Conservation (phyloP, 1,284 basidiomycete species). For the Papiliotrema terrestris region DNA sequence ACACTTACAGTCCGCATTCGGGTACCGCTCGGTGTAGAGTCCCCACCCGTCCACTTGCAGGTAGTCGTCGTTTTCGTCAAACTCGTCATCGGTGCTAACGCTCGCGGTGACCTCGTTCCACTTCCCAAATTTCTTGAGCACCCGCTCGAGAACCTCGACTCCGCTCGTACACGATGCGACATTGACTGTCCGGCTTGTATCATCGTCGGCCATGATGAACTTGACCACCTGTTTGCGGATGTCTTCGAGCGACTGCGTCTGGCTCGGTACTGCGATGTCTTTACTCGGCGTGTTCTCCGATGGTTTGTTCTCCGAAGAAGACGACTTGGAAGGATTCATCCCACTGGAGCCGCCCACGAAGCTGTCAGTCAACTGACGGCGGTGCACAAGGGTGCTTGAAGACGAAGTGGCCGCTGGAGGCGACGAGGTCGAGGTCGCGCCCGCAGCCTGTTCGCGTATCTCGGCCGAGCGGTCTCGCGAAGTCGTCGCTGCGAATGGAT, state of each 20-base stretch:
- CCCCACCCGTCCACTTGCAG: conserved; percentile 84
- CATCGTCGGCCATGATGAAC: conserved; percentile 74
- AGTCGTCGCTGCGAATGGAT: conserved; percentile 36
- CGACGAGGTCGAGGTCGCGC: not conserved
- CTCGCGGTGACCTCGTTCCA: conserved; percentile 48
- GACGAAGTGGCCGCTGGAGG: not conserved
- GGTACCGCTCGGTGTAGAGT: conserved; percentile 65
- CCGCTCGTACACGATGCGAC: conserved; percentile 73
- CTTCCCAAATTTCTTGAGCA: conserved; percentile 82
- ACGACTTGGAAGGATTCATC: conserved; percentile 34
- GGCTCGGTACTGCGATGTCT: not conserved
- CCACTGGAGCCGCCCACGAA: conserved; percentile 7
- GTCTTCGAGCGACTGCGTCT: conserved; percentile 61
- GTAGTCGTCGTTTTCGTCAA: conserved; percentile 55
- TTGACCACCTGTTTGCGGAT: conserved; percentile 76
- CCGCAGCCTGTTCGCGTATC: not conserved
- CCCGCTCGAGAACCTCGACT: conserved; percentile 77
- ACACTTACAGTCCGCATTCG: conserved; percentile 58
- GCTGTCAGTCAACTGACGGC: not conserved
- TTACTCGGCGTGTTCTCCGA: not conserved
- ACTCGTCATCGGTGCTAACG: conserved; percentile 41
- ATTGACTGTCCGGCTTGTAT: conserved; percentile 70
- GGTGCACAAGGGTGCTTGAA: not conserved
- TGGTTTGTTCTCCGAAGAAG: conserved; percentile 50
- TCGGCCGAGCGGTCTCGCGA: not conserved